Evolutionary conservation across 176 grass and related monocot species (phyloP).

Genomic region (Luzula sylvatica): DNA sequence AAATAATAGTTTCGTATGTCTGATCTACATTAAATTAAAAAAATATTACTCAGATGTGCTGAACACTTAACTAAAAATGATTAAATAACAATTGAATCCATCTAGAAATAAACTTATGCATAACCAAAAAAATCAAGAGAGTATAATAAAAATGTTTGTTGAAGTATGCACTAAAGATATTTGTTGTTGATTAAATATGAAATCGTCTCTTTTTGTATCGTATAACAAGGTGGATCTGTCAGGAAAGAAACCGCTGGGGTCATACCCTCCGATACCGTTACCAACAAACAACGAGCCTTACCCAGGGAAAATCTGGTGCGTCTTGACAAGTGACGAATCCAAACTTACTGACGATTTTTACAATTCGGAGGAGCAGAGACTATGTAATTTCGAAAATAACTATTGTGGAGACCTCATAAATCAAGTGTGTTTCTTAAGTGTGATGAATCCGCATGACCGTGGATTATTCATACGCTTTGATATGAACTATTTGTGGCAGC

Average conservation of each 20-base stretch:
- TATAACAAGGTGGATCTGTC: conserved; percentile 29
- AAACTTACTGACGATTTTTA: conserved; percentile 20
- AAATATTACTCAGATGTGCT: too few species aligned
- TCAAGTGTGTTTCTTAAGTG: conserved; percentile 25
- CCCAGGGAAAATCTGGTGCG: conserved; percentile 44
- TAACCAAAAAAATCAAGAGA: too few species aligned
- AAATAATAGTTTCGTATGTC: too few species aligned
- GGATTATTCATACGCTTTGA: conserved; percentile 38
- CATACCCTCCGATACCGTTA: conserved; percentile 38
- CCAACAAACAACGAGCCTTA: conserved; percentile 34
- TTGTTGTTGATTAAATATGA: too few species aligned
- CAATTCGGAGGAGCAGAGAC: conserved; percentile 18
- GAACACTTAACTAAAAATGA: too few species aligned
- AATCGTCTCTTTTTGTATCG: too few species aligned
- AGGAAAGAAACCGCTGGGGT: neutral
- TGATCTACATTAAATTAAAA: too few species aligned
- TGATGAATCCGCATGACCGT: conserved; percentile 6
- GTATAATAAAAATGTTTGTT: too few species aligned
- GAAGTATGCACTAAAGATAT: too few species aligned
- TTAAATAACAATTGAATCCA: too few species aligned
- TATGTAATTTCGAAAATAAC: conserved; percentile 29
- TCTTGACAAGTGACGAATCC: conserved; percentile 11
- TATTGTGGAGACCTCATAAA: conserved; percentile 27
- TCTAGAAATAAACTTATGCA: too few species aligned
- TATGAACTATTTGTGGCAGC: conserved; percentile 68